Base-by-base conservation (phyloP, 1,284 basidiomycete genomes). In the Boletus semigastroideus region DNA sequence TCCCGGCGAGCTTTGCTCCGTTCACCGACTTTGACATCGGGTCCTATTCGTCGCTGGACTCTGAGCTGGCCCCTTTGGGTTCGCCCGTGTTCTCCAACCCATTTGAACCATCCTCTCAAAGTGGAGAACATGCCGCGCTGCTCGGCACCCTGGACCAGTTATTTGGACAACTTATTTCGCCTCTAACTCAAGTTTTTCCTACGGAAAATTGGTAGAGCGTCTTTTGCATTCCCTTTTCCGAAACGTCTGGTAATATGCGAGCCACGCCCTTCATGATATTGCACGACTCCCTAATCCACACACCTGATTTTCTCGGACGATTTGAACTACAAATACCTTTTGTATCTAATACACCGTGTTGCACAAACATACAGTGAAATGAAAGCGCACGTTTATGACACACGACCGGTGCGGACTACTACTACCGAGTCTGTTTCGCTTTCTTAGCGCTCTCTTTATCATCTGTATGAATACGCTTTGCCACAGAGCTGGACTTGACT, bases 381-480 rank as follows among this genome's bases (percentile, higher is more conserved):
- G 12, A 58, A 41, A 12, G 17, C 46, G 17, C 46, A 60, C 12
- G 25, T 27, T 55, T 34, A 33, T 43, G 34, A 46, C 41, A 42
- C 28, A 19, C 31, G 11, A 27, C 10, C 33, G n/a, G 20, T 27
- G 16, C 38, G 8, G 27, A 41, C n/a, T n/a, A 41, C 17, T 28
- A 38, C 33, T 50, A 46, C 1, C 46, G 68, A 48, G 71, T 70
- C 48, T 67, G 77, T 60, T 77, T 77, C 20, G 67, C 64, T 55
- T 75, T 79, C 64, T 84, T 84, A 20, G 66, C 63, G 27, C 67
- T 72, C 36, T 71, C 72, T 39, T 58, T 60, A 14, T 62, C 51
- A 6, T 55, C 60, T 34, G 12, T 45, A 39, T 55, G 51, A n/a
- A 49, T 38, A 33, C 68, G 70, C 51, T 71, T 68, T 30, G 38